Base-by-base conservation (phyloP, 148 eudicot genomes). In the Persicaria tinctoria region DNA sequence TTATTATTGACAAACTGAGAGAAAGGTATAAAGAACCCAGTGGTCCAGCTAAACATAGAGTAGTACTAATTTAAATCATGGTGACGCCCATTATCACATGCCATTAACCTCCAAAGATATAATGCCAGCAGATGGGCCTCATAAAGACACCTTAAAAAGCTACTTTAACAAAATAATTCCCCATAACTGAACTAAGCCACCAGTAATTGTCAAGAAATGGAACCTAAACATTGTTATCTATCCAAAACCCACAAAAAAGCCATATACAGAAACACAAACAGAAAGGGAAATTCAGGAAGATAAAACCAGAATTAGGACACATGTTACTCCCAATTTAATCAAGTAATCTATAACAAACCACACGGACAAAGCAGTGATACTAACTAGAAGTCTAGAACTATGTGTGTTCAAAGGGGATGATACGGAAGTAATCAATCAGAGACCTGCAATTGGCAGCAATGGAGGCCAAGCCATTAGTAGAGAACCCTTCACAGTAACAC, bases 391-490 rank as follows among this genome's bases (percentile, higher is more conserved):
- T 38, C 7, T 4, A 38, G 10, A 56, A 44, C 5, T 20, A 41
- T 2, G 32, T 44, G 14, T 16, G 4, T 1, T 44, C 4, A 54
- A 41, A 32, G 23, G 68, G 51, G 46, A 27, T 16, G 5, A 3
- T 63, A 46, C 2, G 75, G 56, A 27, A 16, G 13, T 41, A 8
- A 72, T 72, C 20, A 63, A 51, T 17, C 41, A 53, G 20, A 56
- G 45, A 90, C 96, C 88, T 87, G 89, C 96, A 90, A 82, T 87
- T 83, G 18, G 92, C 79, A 3, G 92, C 96, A 85, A 90, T 87
- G 75, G 87, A 80, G 44, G 90, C 92, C 64, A 90, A 78, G 1
- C 96, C 96, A 72, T 87, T 88, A 1, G 92, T 87, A 59, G 83
- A 79, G 62, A 90, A 87, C 23, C 92, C 96, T 60, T 90, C 96